Base-by-base conservation (phyloP, 345 rosid species). In the Eucalyptus regnans region DNA sequence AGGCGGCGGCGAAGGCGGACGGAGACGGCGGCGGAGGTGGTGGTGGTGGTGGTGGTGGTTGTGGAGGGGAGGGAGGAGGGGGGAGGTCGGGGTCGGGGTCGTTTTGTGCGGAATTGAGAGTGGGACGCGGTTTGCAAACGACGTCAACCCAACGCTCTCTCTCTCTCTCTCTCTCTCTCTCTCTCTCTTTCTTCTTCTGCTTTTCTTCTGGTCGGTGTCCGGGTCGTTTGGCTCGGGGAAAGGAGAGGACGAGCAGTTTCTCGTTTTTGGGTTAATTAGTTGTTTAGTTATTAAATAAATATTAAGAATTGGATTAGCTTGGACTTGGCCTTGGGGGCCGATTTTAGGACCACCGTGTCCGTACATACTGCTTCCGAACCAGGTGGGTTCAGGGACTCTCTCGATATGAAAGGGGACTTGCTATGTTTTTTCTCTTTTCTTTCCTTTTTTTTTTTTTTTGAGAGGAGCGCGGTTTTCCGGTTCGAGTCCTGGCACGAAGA, bases 381-480 rank as follows among this genome's bases (percentile, higher is more conserved):
- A n/a, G n/a, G n/a, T n/a, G n/a, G n/a, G n/a, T n/a, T n/a, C n/a
- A n/a, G n/a, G n/a, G n/a, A n/a, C n/a, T n/a, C n/a, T n/a, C n/a
- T n/a, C n/a, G n/a, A n/a, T n/a, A n/a, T n/a, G n/a, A n/a, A n/a
- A n/a, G n/a, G n/a, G n/a, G n/a, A n/a, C n/a, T n/a, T n/a, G n/a
- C n/a, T n/a, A n/a, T n/a, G n/a, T n/a, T n/a, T n/a, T n/a, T n/a
- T n/a, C n/a, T n/a, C n/a, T n/a, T n/a, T n/a, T n/a, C n/a, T n/a
- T n/a, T n/a, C n/a, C n/a, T n/a, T 51, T 7, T 15, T 5, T 0
- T 15, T 3, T 3, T 3, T 1, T 52, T 7, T 52, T 18, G 18
- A 7, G 0, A 7, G 23, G 58, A 20, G 58, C 10, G 0, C 23
- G 4, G 58, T 52, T 1, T 1, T 52, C 23, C 58, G 23, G 58